Evolutionary conservation across 768 basidiomycete species (phyloP).

Genomic region (Dictyophora rubrovolvata): DNA sequence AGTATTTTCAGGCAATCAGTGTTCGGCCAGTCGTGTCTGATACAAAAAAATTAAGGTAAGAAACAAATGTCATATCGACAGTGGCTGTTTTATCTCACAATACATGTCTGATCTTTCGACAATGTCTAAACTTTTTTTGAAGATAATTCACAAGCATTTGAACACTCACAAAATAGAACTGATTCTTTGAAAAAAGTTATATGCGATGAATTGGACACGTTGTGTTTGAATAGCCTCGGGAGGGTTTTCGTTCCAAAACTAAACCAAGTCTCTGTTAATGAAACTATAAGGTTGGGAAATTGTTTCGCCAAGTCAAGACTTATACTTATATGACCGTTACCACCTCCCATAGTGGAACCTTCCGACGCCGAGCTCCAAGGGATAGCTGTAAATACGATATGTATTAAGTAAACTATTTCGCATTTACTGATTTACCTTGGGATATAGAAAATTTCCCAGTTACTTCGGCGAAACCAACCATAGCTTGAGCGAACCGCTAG

Average conservation of each 20-base stretch:
- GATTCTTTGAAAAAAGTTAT: constrained; percentile 31
- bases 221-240: constrained; percentile 27
- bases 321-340: constrained; percentile 1
- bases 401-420: not conserved
- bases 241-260: constrained; percentile 24
- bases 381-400: not conserved
- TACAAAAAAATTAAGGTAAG: not conserved
- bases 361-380: not conserved
- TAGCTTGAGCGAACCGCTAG: constrained; percentile 1
- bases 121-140: not conserved
- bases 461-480: constrained; percentile 1
- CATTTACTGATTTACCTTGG: not conserved
- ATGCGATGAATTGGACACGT: constrained; percentile 26
- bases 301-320: not conserved
- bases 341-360: constrained; percentile 3
- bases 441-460: not conserved
- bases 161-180: constrained; percentile 28
- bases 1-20: constrained; percentile 27
- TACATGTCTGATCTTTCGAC: not conserved
- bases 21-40: constrained; percentile 35
- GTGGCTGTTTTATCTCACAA: constrained; percentile 21
- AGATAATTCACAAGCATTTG: constrained; percentile 27
- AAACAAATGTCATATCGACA: constrained; percentile 21
- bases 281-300: constrained; percentile 8
- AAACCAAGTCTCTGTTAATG: not conserved